Conservation (phyloP, 1,139 yeast genomes). For the Wickerhamomyces sp. region DNA sequence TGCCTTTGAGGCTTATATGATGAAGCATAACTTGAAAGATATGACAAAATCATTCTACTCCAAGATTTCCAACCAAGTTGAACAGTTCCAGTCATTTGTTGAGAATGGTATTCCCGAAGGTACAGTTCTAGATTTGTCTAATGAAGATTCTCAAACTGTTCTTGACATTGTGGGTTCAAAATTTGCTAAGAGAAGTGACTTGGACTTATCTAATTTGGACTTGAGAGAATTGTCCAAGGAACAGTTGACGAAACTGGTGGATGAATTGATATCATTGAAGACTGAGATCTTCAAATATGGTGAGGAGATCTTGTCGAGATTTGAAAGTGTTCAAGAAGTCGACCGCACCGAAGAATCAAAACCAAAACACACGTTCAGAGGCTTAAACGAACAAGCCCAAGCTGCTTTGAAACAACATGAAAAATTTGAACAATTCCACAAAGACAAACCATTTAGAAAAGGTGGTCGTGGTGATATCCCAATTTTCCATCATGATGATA, state of each 20-base stretch:
- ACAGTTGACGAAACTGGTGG: constrained; percentile 7
- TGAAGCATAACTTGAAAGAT: constrained; percentile 7
- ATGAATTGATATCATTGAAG: constrained; percentile 8
- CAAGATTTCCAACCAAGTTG: constrained; percentile 3
- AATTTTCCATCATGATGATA: too few relatives aligned
- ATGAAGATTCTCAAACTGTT: constrained; percentile 7
- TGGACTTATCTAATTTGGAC: constrained; percentile 1
- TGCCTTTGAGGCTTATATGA: constrained; percentile 11
- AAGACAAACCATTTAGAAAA: too few relatives aligned
- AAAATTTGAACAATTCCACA: background rate
- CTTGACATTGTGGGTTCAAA: constrained; percentile 7
- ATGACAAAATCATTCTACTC: constrained; percentile 1
- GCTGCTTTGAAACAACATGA: too few relatives aligned
- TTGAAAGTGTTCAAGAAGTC: background rate
- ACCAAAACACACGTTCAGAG: background rate
- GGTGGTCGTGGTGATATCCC: too few relatives aligned
- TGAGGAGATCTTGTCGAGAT: constrained; percentile 4
- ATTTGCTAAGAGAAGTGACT: constrained; percentile 10
- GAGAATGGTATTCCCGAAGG: constrained; percentile 2
- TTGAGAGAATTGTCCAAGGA: constrained; percentile 13
- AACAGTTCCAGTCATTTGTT: constrained; percentile 1
- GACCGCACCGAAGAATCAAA: background rate
- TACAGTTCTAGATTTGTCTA: constrained; percentile 5
- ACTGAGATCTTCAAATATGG: constrained; percentile 7
- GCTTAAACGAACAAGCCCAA: background rate